These are phyloP conservation scores for Eucalyptus tenuipes DNA, from an alignment of 345 rosid species.

Conservation along the genomic window DNA sequence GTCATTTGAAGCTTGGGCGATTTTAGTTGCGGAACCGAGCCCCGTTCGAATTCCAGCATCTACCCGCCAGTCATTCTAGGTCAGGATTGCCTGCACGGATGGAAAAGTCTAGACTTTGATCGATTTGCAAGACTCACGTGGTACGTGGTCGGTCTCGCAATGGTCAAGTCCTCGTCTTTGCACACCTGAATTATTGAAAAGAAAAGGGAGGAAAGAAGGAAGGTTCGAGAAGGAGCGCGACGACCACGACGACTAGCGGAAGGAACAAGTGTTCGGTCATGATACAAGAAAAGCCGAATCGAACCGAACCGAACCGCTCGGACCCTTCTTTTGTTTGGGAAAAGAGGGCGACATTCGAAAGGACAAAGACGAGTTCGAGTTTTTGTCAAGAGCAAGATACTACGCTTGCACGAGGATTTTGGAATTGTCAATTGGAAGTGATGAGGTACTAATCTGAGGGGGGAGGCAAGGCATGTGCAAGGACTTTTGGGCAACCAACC, in stretches of 20 bases:
- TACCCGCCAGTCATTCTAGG: background rate
- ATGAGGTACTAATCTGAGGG: background rate
- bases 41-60: background rate
- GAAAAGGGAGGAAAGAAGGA: background rate
- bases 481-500: background rate
- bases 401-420: background rate
- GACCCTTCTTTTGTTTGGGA: background rate
- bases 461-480: background rate
- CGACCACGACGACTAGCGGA: background rate
- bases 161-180: background rate
- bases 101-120: background rate
- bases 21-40: background rate
- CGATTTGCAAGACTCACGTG: background rate
- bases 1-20: background rate
- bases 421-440: background rate
- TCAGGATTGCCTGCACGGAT: background rate
- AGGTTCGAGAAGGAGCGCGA: background rate
- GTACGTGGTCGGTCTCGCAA: background rate
- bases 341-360: background rate
- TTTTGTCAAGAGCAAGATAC: background rate
- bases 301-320: background rate
- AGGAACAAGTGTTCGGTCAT: background rate
- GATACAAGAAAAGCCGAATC: background rate
- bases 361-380: background rate
- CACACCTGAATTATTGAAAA: background rate